Base-by-base conservation (phyloP, 2,329 filamentous ascomycete genomes). In the Penicillium nordicum region DNA sequence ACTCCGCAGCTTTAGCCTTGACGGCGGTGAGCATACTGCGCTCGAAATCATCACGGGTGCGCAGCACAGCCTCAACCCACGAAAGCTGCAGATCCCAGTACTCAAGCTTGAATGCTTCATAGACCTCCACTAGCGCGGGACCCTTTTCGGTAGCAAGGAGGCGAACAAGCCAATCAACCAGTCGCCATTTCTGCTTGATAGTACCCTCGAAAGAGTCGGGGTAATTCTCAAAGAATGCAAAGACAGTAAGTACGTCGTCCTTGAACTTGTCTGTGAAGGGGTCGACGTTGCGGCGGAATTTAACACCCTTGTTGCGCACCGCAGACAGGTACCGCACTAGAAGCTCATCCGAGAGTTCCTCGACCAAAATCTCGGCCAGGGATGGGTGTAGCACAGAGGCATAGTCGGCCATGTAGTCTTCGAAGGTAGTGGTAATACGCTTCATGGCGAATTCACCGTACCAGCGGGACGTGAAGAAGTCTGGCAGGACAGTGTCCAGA, bases 61-160 rank as follows among this genome's bases (percentile, higher is more conserved):
- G 83, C 61, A 99, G 72, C 46, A 96, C 93, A 7, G 90, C 88
- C 79, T 99, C 95, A 8, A 99, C 92, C 94, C 94, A 99, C 44
- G 87, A 88, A 57, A 97, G 87, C 73, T 95, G 91, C 71, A 97
- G 79, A 75, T 99, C 94, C 90, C 93, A 96, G 74, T 96, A 97
- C 44, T 84, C 82, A 38, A 76, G 79, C 80, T 97, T 97, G 78
- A 99, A 93, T 5, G 80, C 78, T 65, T 88, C 88, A 69, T 96
- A 97, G 1, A 90, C 86, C 50, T 89, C 85, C 16, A 91, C 85
- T 0, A 97, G 80, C 25, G 79, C 81, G 30, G 86, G 82, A 49
- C 87, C 88, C 69, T 94, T 91, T 30, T 88, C 85, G 4, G 86
- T 85, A 46, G 82, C 80, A n/a, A 99, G 80, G 57, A 99, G 77